phyloP scores from a whole-genome alignment of 2,329 filamentous ascomycete genomes.

The Diaporthe humulicola region DNA sequence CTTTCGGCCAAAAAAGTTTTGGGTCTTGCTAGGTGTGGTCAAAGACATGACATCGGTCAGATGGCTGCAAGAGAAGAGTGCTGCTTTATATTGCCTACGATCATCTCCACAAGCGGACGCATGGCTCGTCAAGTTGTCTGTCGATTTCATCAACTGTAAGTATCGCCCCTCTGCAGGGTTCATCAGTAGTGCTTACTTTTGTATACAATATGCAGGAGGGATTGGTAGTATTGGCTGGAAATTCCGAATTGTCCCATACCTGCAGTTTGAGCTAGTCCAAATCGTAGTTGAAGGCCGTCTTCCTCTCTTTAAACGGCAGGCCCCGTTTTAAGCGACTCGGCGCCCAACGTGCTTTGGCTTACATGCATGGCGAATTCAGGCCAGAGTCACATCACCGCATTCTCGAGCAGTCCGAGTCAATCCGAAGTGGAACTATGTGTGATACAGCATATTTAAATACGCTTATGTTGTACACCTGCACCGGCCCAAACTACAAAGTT shows the following conservation, averaged over 20 bases:
- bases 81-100: neutral
- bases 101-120: neutral
- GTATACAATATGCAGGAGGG: neutral
- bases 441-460: neutral
- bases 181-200: constrained; percentile 18
- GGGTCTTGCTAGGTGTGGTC: neutral
- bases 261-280: constrained; percentile 16
- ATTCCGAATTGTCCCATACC: neutral
- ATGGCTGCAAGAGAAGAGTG: neutral
- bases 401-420: neutral
- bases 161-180: neutral
- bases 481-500: neutral
- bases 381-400: neutral
- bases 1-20: neutral
- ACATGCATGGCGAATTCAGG: neutral
- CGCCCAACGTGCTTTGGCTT: neutral
- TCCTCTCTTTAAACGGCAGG: neutral
- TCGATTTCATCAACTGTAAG: neutral
- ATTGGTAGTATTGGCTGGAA: constrained; percentile 5
- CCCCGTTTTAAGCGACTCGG: neutral
- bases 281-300: neutral
- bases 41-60: neutral
- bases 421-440: neutral
- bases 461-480: no score
- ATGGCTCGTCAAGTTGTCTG: neutral